These are phyloP conservation scores for Schizopora paradoxa DNA, from an alignment of 1,284 basidiomycete species.

Conservation along the genomic window DNA sequence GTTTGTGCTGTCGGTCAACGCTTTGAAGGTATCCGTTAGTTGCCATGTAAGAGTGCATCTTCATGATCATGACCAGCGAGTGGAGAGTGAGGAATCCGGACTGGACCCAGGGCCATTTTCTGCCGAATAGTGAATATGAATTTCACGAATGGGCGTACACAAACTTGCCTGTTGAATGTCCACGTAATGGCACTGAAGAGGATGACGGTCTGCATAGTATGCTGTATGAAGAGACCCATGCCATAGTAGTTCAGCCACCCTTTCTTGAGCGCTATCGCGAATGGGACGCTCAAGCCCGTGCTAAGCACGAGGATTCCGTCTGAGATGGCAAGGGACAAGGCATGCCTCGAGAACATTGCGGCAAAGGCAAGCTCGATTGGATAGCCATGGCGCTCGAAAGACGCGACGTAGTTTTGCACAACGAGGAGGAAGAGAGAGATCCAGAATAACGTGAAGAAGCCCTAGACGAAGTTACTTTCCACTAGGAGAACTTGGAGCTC, in stretches of 20 bases:
- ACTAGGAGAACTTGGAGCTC: slow-evolving; percentile 1
- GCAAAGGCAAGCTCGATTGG: slow-evolving; percentile 82
- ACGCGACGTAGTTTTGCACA: slow-evolving; percentile 70
- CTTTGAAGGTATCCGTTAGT: slow-evolving; percentile 83
- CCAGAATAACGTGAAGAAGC: slow-evolving; percentile 94
- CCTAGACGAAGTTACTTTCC: slow-evolving; percentile 36
- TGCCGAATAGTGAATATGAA: slow-evolving; percentile 25
- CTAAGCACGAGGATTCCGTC: slow-evolving; percentile 77
- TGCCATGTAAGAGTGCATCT: slow-evolving; percentile 92
- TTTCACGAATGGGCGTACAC: neutral
- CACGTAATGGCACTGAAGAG: slow-evolving; percentile 71
- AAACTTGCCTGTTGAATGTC: slow-evolving; percentile 69
- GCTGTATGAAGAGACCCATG: slow-evolving; percentile 72
- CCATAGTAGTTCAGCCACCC: slow-evolving; percentile 79
- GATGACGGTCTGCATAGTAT: slow-evolving; percentile 67
- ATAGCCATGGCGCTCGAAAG: slow-evolving; percentile 73
- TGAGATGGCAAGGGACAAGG: slow-evolving; percentile 74
- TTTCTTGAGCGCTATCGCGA: slow-evolving; percentile 70
- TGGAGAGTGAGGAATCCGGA: slow-evolving; percentile 95
- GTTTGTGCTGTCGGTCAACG: slow-evolving; percentile 42
- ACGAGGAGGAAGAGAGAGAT: slow-evolving; percentile 80
- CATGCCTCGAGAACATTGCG: slow-evolving; percentile 84
- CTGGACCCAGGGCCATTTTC: slow-evolving; percentile 98
- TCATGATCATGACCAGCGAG: slow-evolving; percentile 90
- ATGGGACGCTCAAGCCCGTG: slow-evolving; percentile 79